Percentiles rank a stretch among this genome's conserved stretches.
Conservation (phyloP, 805 yeast species). For the Wickerhamomyces chambardii region DNA sequence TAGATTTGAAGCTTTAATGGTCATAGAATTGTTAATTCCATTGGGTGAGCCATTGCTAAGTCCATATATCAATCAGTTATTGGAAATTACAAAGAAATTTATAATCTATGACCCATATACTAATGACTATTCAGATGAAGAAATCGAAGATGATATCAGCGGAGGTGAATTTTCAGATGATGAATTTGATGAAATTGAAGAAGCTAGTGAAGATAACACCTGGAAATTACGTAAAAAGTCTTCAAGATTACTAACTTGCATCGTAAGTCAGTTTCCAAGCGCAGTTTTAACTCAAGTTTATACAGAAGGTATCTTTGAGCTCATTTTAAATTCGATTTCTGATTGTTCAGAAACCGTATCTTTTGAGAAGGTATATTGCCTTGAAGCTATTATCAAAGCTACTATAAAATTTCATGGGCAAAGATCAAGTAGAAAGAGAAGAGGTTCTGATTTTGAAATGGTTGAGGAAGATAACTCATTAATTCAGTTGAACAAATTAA, state of each 20-base stretch:
- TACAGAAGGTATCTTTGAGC: slow-evolving; percentile 18
- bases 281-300: slow-evolving; percentile 24
- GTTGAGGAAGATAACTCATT: slow-evolving; percentile 18
- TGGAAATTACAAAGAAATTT: slow-evolving; percentile 22
- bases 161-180: slow-evolving; percentile 39
- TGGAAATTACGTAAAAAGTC: slow-evolving; percentile 58
- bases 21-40: slow-evolving; percentile 31
- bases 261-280: slow-evolving; percentile 28
- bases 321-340: slow-evolving; percentile 24
- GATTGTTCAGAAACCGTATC: slow-evolving; percentile 44
- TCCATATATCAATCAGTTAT: slow-evolving; percentile 16
- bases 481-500: slow-evolving; percentile 9
- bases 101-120: slow-evolving; percentile 38
- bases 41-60: slow-evolving; percentile 25
- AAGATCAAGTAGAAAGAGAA: slow-evolving; percentile 18
- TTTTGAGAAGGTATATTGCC: slow-evolving; percentile 35
- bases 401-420: slow-evolving; percentile 12
- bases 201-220: slow-evolving; percentile 39
- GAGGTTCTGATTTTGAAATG: slow-evolving; percentile 32
- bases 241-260: slow-evolving; percentile 28
- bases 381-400: slow-evolving; percentile 28
- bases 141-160: slow-evolving; percentile 22
- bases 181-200: slow-evolving; percentile 27
- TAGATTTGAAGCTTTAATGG: slow-evolving; percentile 38
- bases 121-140: slow-evolving; percentile 20